Base-by-base conservation (phyloP, 768 basidiomycete genomes). In the Cystobasidium tubakii region DNA sequence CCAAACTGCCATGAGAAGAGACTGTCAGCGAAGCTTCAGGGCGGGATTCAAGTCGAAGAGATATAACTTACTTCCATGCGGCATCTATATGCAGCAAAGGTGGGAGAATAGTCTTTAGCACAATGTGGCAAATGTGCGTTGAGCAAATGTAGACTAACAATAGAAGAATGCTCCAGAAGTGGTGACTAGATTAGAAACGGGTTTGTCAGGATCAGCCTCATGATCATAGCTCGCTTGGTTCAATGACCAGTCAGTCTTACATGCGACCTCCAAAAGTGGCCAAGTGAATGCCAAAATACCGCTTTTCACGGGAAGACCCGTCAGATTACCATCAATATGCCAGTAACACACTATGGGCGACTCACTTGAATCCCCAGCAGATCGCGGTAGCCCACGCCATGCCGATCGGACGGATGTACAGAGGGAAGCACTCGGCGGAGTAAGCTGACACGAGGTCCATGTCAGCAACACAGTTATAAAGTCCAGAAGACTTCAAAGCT, bases 351-450 rank as follows among this genome's bases (percentile, higher is more conserved):
- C n/a, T n/a, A n/a, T n/a, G n/a, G n/a, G n/a, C 23, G 65, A 46
- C 21, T 29, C 15, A 60, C n/a, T 72, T 70, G 62, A 74, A 50
- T 6, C 42, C 66, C 60, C 29, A 66, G 42, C 31, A 43, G 9
- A 73, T 63, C 27, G 73, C 64, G 19, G 76, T 76, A 0, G 79
- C 76, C 62, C 57, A 76, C 1, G 74, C 66, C 76, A 78, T 78
- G 42, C 77, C 77, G 25, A 77, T 62, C 19, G 78, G 76, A 15
- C 79, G 75, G 13, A 78, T 75, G 65, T 77, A 75, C 31, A 78
- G 71, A 25, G 79, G 79, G 77, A 78, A 80, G 0, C 72, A 77
- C 46, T 79, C 77, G 33, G 77, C 76, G 19, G 73, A 75, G 62
- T 78, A 78, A 21, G 76, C 60, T 70, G 79, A 78, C 15, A 13